Percentiles rank a stretch among this genome's conserved stretches.
phyloP scores from a whole-genome alignment of 805 yeast species.

The Wickerhamiella lipophila region DNA sequence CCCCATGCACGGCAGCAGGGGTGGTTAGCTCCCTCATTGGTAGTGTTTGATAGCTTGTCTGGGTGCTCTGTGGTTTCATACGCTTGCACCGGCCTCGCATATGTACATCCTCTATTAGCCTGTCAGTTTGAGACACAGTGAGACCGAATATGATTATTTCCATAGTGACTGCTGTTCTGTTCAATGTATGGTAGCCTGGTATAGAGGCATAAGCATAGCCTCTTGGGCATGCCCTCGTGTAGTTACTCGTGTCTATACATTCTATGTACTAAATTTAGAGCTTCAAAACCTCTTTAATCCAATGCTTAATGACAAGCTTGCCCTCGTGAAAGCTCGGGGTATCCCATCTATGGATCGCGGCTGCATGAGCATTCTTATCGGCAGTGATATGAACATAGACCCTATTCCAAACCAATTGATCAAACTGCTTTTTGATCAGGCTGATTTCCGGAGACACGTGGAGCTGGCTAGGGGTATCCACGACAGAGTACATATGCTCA shows the following conservation, averaged over 20 bases:
- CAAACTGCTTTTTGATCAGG: conserved; percentile 44
- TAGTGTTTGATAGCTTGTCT: no score
- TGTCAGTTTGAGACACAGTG: no score
- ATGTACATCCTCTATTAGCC: no score
- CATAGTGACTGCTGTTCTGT: no score
- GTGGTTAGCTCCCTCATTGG: no score
- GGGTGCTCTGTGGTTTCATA: no score
- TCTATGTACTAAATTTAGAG: background rate
- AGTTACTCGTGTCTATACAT: no score
- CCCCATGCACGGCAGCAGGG: no score
- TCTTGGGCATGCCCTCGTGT: background rate
- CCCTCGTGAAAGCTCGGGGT: conserved; percentile 56
- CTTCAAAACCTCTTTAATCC: conserved; percentile 36
- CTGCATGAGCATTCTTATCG: conserved; percentile 65
- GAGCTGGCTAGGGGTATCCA: conserved; percentile 13
- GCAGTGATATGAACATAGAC: conserved; percentile 55
- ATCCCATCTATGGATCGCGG: conserved; percentile 55
- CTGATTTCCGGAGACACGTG: conserved; percentile 31
- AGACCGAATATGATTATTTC: no score
- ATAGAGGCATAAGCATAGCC: no score
- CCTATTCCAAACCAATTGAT: conserved; percentile 52
- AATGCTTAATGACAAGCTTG: conserved; percentile 50
- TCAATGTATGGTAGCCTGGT: no score
- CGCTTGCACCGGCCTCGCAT: no score
- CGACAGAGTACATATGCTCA: conserved; percentile 18